These are phyloP conservation scores for Leccinum sublutescens DNA, from an alignment of 768 basidiomycete species.

Conservation along the genomic window DNA sequence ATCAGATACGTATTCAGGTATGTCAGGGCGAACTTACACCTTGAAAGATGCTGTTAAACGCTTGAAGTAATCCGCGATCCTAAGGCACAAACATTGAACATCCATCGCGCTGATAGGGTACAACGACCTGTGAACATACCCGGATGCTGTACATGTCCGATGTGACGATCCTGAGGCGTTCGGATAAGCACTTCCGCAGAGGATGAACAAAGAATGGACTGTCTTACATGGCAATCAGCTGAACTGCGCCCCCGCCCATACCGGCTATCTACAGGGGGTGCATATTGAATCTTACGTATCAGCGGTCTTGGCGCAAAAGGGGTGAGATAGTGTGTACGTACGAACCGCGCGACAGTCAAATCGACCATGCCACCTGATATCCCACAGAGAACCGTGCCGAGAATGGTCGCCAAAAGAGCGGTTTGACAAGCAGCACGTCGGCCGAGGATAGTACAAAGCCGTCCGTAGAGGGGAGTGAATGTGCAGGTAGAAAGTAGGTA, in stretches of 20 bases:
- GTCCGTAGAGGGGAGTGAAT: slow-evolving; percentile 78
- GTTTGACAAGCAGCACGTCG: slow-evolving; percentile 63
- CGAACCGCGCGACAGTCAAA: slow-evolving; percentile 69
- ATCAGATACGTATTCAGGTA: neutral
- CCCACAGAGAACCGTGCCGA: slow-evolving; percentile 67
- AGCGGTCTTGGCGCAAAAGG: neutral
- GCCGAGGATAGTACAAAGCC: slow-evolving; percentile 72
- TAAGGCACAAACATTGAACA: neutral
- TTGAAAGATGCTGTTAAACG: slow-evolving; percentile 36
- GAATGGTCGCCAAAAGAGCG: slow-evolving; percentile 55
- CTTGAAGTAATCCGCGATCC: slow-evolving; percentile 36
- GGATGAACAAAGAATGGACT: neutral
- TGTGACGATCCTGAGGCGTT: slow-evolving; percentile 18
- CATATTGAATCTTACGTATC: neutral
- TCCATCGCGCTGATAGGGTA: neutral
- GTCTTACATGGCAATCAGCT: slow-evolving; percentile 21
- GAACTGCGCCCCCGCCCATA: slow-evolving; percentile 21
- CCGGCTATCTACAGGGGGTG: slow-evolving; percentile 18
- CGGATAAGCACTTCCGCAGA: neutral
- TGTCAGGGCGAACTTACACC: slow-evolving; percentile 10
- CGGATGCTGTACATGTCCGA: slow-evolving; percentile 23
- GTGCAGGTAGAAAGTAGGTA: slow-evolving; percentile 77
- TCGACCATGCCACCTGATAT: slow-evolving; percentile 64
- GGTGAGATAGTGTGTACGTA: slow-evolving; percentile 34
- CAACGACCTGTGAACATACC: slow-evolving; percentile 1